phyloP scores from a whole-genome alignment of 768 basidiomycete species.

The Phanerodontia chrysosporium region DNA sequence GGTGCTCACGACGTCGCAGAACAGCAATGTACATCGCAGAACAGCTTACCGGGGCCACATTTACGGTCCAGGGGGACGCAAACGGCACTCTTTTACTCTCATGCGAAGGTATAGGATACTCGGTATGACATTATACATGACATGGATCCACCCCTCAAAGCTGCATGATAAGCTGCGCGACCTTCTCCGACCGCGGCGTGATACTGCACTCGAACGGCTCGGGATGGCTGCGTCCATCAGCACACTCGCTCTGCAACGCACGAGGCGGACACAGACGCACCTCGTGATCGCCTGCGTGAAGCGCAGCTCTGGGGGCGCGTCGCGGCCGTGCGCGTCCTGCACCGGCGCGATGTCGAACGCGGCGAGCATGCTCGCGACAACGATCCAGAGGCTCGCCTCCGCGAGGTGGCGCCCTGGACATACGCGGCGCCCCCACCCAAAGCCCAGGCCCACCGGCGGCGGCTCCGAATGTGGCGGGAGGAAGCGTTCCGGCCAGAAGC shows the following conservation, averaged over 20 bases:
- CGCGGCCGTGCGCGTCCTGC: conserved; percentile 17
- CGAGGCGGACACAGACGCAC: background rate
- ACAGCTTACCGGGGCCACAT: conserved; percentile 63
- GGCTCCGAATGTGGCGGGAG: background rate
- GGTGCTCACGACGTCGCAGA: conserved; percentile 22
- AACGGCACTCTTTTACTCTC: conserved; percentile 47
- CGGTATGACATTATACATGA: background rate
- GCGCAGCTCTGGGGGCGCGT: background rate
- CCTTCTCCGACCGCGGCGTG: background rate
- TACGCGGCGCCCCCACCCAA: conserved; percentile 14
- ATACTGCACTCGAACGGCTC: background rate
- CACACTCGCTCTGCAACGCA: background rate
- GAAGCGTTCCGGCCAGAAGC: conserved; percentile 20
- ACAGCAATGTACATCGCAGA: conserved; percentile 74
- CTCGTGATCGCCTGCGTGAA: conserved; percentile 5
- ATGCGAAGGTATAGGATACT: conserved; percentile 61
- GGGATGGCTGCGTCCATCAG: background rate
- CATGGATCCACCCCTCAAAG: background rate
- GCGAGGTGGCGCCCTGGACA: conserved; percentile 23
- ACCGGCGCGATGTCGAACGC: conserved; percentile 19
- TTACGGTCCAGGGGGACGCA: conserved; percentile 44
- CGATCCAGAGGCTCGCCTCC: conserved; percentile 18
- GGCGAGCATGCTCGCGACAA: conserved; percentile 16
- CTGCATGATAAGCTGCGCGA: background rate
- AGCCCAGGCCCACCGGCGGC: background rate